phyloP scores from a whole-genome alignment of 2,329 filamentous ascomycete species.

The Metarhizium guizhouense region DNA sequence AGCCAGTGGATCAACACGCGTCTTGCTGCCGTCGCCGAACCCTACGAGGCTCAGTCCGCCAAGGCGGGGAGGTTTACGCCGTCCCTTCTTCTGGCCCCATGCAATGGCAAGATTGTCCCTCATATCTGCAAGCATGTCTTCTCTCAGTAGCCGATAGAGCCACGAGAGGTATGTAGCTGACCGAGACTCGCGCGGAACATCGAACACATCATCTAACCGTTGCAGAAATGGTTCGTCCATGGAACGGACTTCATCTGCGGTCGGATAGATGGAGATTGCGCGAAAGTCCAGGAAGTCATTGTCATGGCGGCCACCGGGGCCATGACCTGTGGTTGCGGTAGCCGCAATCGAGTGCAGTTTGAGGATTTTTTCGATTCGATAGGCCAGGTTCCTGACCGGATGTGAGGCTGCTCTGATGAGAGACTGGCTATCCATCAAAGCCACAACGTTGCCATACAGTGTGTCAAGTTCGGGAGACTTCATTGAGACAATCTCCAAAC shows the following conservation, averaged over 20 bases:
- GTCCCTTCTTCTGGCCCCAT: conserved; percentile 34
- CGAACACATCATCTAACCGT: conserved; percentile 37
- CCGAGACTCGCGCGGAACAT: conserved; percentile 27
- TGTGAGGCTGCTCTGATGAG: conserved; percentile 17
- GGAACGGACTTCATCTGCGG: conserved; percentile 52
- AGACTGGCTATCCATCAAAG: conserved; percentile 13
- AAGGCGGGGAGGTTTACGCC: conserved; percentile 29
- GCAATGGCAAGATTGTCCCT: conserved; percentile 49
- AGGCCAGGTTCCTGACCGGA: conserved; percentile 17
- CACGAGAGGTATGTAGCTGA: conserved; percentile 52
- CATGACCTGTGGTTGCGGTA: conserved; percentile 4
- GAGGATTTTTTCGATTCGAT: conserved; percentile 30
- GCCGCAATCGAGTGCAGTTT: conserved; percentile 16
- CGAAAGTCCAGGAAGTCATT: conserved; percentile 59
- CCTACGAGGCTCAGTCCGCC: conserved; percentile 18
- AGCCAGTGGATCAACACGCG: conserved; percentile 15
- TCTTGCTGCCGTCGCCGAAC: background rate
- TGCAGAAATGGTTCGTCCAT: conserved; percentile 45
- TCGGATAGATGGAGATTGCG: conserved; percentile 55
- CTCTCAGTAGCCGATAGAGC: conserved; percentile 61
- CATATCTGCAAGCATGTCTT: conserved; percentile 62
- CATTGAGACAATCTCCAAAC: conserved; percentile 8
- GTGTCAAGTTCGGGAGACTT: background rate
- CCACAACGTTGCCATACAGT: background rate
- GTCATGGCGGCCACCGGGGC: conserved; percentile 61